Conservation (phyloP, 2,329 filamentous ascomycete species). For the Orbilia brochopaga region DNA sequence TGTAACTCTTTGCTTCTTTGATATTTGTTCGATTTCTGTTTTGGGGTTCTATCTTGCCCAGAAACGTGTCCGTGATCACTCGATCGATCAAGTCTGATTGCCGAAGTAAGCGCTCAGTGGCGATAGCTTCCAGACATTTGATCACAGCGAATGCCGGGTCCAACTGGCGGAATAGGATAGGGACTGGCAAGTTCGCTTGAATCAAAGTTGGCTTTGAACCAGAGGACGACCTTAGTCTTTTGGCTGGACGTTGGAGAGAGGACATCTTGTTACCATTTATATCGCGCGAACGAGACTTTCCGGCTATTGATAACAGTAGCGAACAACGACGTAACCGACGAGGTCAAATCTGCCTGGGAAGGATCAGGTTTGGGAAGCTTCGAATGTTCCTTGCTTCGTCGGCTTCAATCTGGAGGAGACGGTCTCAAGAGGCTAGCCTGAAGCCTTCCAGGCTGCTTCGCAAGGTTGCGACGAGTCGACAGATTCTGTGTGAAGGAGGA, state of each 20-base stretch:
- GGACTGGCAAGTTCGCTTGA: slow-evolving; percentile 8
- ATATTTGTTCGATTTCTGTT: slow-evolving; percentile 43
- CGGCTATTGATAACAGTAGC: neutral
- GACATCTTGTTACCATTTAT: slow-evolving; percentile 24
- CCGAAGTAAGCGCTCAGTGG: slow-evolving; percentile 36
- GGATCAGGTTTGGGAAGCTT: neutral
- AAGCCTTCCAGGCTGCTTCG: slow-evolving; percentile 2
- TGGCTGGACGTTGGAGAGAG: slow-evolving; percentile 32
- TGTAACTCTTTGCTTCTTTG: slow-evolving; percentile 32
- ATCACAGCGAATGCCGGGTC: slow-evolving; percentile 19
- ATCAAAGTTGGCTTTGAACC: slow-evolving; percentile 23
- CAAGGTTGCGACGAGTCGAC: slow-evolving; percentile 8
- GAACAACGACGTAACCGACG: neutral
- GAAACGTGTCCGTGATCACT: slow-evolving; percentile 32
- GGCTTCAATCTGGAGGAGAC: neutral
- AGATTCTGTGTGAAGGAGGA: neutral
- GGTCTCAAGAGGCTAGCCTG: neutral
- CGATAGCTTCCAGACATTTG: slow-evolving; percentile 32
- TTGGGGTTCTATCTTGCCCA: slow-evolving; percentile 19
- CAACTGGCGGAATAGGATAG: slow-evolving; percentile 37
- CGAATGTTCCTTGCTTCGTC: neutral
- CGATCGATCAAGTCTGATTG: slow-evolving; percentile 33
- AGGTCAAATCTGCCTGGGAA: neutral
- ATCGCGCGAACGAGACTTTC: neutral
- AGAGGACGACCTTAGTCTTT: slow-evolving; percentile 39